Percentiles rank a stretch among this genome's conserved stretches.
Evolutionary conservation across 768 basidiomycete genomes (phyloP).

Genomic region (Mycena haematopus): DNA sequence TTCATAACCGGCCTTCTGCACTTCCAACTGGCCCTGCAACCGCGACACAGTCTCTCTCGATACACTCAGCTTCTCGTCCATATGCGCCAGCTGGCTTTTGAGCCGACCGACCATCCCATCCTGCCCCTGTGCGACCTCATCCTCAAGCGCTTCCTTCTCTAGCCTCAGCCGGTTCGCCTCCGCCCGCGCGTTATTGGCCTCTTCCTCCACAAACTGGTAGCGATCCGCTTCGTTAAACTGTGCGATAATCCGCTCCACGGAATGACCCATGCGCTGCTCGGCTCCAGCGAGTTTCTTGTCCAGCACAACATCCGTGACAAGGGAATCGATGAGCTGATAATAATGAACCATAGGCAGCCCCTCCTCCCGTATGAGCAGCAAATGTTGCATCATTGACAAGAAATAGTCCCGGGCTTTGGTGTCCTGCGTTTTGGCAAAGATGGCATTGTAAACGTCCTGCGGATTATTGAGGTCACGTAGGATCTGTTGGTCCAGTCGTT

Average conservation of each 20-base stretch:
- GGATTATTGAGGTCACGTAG: constrained; percentile 80
- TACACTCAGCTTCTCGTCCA: constrained; percentile 80
- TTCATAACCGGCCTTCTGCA: constrained; percentile 81
- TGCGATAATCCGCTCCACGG: constrained; percentile 86
- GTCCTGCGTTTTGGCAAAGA: constrained; percentile 78
- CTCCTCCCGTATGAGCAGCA: constrained; percentile 90
- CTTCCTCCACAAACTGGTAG: constrained; percentile 78
- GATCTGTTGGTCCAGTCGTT: constrained; percentile 77
- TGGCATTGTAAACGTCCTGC: constrained; percentile 85
- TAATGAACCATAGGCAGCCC: constrained; percentile 84
- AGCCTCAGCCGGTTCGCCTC: constrained; percentile 69
- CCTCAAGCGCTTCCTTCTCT: constrained; percentile 84
- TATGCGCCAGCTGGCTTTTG: constrained; percentile 68
- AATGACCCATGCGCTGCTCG: constrained; percentile 85
- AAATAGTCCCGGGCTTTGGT: constrained; percentile 85
- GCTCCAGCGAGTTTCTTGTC: constrained; percentile 89
- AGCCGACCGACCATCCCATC: constrained; percentile 87
- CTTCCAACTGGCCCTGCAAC: constrained; percentile 77
- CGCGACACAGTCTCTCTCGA: constrained; percentile 81
- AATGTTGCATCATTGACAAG: constrained; percentile 91
- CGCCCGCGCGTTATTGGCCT: constrained; percentile 71
- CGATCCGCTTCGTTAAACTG: constrained; percentile 92
- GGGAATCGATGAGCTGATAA: constrained; percentile 88
- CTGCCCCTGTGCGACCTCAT: constrained; percentile 79
- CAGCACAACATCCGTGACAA: constrained; percentile 90